Conservation (phyloP, 108 stramenopile species). For the Craspedostauros australis region DNA sequence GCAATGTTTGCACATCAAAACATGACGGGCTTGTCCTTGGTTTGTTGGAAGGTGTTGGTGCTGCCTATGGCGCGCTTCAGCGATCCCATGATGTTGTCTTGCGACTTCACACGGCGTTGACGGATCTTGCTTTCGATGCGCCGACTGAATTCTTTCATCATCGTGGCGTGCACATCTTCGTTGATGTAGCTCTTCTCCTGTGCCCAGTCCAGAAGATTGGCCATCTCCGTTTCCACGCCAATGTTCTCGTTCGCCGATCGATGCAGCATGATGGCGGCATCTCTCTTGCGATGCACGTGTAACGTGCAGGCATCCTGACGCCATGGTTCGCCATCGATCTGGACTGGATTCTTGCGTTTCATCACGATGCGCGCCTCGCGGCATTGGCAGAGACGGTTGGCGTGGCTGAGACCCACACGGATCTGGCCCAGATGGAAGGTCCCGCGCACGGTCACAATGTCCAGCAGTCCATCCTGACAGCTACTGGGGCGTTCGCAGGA, state of each 20-base stretch:
- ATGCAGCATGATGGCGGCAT: conserved; percentile 71
- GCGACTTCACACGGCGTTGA: conserved; percentile 22
- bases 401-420: conserved; percentile 77
- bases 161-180: conserved; percentile 35
- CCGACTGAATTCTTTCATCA: conserved; percentile 81
- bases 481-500: conserved; percentile 64
- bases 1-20: too few species aligned
- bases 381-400: conserved; percentile 74
- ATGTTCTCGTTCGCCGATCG: conserved; percentile 55
- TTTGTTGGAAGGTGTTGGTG: too few species aligned
- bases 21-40: too few species aligned
- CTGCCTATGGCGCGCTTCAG: conserved; percentile 36
- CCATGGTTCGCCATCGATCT: conserved; percentile 91
- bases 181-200: conserved; percentile 61
- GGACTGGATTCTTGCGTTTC: conserved; percentile 69
- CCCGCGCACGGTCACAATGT: conserved; percentile 79
- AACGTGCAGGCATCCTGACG: conserved; percentile 57
- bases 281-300: conserved; percentile 48
- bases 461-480: conserved; percentile 83
- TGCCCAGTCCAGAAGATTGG: conserved; percentile 72
- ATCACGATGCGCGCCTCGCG: conserved; percentile 58
- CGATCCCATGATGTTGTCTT: conserved; percentile 16
- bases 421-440: conserved; percentile 86
- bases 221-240: conserved; percentile 78
- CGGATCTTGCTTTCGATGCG: conserved; percentile 64